Percentiles rank a stretch among this genome's conserved stretches.
phyloP scores from a whole-genome alignment of 306 rosid genomes.

The Myrica gale region DNA sequence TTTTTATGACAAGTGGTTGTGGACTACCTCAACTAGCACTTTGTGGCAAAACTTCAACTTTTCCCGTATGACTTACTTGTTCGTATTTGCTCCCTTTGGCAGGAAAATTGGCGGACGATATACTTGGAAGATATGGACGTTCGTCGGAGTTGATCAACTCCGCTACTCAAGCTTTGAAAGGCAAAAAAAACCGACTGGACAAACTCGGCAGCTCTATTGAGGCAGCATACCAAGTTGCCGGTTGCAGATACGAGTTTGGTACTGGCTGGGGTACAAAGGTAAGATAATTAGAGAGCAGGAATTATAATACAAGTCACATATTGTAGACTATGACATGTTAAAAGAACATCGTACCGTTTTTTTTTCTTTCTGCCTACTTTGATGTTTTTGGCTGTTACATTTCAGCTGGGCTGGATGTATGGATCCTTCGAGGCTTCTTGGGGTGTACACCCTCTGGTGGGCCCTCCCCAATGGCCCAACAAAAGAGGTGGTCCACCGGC shows the following conservation, averaged over 20 bases:
- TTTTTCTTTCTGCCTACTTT: background rate
- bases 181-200: conserved; percentile 4
- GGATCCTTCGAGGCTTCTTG: conserved; percentile 41
- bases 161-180: conserved; percentile 39
- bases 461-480: conserved; percentile 35
- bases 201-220: conserved; percentile 22
- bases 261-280: conserved; percentile 71
- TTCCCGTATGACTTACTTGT: background rate
- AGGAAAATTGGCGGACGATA: conserved; percentile 32
- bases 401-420: conserved; percentile 37
- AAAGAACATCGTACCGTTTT: background rate
- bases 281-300: conserved; percentile 10
- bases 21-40: too few relatives aligned
- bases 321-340: too few relatives aligned
- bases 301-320: too few relatives aligned
- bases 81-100: background rate
- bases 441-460: conserved; percentile 41
- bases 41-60: background rate
- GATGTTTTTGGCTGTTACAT: background rate
- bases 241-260: conserved; percentile 45
- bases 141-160: conserved; percentile 41
- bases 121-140: conserved; percentile 38
- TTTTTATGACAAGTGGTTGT: background rate
- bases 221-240: conserved; percentile 45
- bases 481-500: conserved; percentile 46